A percentile compares a stretch with the other conserved stretches of the same genome.
phyloP scores from a whole-genome alignment of 108 stramenopile species.

The Conticribra weissflogii region DNA sequence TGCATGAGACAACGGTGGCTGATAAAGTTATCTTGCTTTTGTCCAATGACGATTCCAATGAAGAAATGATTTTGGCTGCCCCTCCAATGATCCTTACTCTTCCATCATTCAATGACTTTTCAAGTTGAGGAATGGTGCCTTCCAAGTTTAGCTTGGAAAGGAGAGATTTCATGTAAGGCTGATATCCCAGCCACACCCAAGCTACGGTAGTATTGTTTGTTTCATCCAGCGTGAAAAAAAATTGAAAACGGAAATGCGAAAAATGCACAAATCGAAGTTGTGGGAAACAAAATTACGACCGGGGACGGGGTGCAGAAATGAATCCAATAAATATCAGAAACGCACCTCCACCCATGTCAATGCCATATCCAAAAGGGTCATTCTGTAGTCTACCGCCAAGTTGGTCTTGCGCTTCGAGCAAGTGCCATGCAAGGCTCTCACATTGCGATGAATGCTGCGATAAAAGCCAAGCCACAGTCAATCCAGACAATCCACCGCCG shows the following conservation, averaged over 20 bases:
- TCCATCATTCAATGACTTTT: constrained; percentile 55
- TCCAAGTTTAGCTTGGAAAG: constrained; percentile 19
- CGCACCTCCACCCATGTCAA: constrained; percentile 61
- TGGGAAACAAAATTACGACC: too few species aligned
- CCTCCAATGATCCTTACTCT: constrained; percentile 57
- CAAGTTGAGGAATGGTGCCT: not conserved
- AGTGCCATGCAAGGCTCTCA: constrained; percentile 26
- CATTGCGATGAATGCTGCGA: not conserved
- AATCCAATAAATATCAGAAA: too few species aligned
- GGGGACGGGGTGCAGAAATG: too few species aligned
- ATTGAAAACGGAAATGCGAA: too few species aligned
- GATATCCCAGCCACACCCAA: constrained; percentile 73
- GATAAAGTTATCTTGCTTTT: not conserved
- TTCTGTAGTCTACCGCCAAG: constrained; percentile 62
- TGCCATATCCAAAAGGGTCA: constrained; percentile 31
- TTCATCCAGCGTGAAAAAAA: too few species aligned
- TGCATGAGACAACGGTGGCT: not conserved
- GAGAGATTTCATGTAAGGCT: constrained; percentile 48
- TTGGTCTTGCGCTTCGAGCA: constrained; percentile 49
- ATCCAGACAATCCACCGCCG: not conserved
- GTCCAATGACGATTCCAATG: constrained; percentile 6
- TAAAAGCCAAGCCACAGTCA: not conserved
- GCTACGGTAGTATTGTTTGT: too few species aligned
- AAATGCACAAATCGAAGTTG: too few species aligned
- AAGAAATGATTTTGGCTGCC: constrained; percentile 48